A percentile compares a stretch with the other conserved stretches of the same genome.
Evolutionary conservation across 2,329 filamentous ascomycete species (phyloP).

Genomic region (Didymella arachidicola): DNA sequence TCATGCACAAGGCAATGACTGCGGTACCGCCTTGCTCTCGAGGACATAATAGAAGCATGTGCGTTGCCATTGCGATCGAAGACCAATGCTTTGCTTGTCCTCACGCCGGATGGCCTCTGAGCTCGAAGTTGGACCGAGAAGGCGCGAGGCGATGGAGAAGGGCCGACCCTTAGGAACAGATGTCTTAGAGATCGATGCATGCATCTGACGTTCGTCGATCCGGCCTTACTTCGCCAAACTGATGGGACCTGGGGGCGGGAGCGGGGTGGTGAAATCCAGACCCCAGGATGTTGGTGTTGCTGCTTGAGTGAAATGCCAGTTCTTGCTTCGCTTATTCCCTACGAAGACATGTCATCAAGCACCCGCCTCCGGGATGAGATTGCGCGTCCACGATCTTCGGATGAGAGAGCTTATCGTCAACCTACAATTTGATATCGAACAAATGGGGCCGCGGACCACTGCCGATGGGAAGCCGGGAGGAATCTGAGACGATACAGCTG

Average conservation of each 20-base stretch:
- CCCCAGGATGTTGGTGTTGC: background rate
- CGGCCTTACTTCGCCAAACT: constrained; percentile 6
- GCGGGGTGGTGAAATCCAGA: background rate
- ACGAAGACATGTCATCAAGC: background rate
- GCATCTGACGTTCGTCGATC: constrained; percentile 6
- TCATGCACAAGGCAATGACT: too few species aligned
- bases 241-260: constrained; percentile 8
- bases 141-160: constrained; percentile 11
- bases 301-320: background rate
- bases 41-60: too few species aligned
- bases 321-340: background rate
- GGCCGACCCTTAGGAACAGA: constrained; percentile 10
- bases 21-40: too few species aligned
- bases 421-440: background rate
- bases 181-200: background rate
- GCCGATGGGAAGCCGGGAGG: background rate
- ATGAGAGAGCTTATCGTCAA: background rate
- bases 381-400: background rate
- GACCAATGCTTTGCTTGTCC: background rate
- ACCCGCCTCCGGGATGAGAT: background rate
- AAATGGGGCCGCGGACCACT: background rate
- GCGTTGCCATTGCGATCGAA: too few species aligned
- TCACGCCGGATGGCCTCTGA: background rate
- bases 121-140: background rate
- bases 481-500: constrained; percentile 1